Percentiles rank a stretch among this genome's conserved stretches.
These are phyloP conservation scores for Stachybotrys chlorohalonatus DNA, from an alignment of 2,329 filamentous ascomycete species.

Conservation along the genomic window DNA sequence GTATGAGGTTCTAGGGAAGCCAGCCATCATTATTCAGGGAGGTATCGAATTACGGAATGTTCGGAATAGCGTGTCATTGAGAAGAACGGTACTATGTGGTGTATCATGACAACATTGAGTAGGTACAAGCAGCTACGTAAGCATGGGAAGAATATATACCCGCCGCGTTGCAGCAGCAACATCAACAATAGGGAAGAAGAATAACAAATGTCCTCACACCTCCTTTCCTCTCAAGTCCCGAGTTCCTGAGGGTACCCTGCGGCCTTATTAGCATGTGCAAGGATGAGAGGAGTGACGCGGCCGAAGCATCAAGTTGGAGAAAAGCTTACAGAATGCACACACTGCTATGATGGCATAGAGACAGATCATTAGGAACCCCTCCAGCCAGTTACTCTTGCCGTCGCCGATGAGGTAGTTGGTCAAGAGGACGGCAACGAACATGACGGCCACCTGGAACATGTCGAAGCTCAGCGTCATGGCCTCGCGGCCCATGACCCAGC, in stretches of 20 bases:
- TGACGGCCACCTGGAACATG: slow-evolving; percentile 76
- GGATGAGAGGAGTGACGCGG: not conserved
- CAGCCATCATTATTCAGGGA: too few species aligned
- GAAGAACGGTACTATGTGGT: too few species aligned
- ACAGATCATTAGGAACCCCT: slow-evolving; percentile 67
- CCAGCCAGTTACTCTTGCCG: slow-evolving; percentile 74
- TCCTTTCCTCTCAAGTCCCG: not conserved
- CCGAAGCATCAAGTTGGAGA: not conserved
- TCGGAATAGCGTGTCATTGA: too few species aligned
- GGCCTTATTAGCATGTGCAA: not conserved
- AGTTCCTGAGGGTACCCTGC: not conserved
- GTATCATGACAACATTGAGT: too few species aligned
- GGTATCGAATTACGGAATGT: too few species aligned
- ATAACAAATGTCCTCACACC: too few species aligned
- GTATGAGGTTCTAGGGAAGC: too few species aligned
- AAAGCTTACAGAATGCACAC: slow-evolving; percentile 50
- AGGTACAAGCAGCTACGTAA: too few species aligned
- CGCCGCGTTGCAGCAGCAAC: too few species aligned
- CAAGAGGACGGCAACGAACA: slow-evolving; percentile 79
- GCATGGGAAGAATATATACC: too few species aligned
- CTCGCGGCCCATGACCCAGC: slow-evolving; percentile 64
- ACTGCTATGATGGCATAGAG: slow-evolving; percentile 73
- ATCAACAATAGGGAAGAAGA: too few species aligned
- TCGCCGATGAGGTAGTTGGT: slow-evolving; percentile 82
- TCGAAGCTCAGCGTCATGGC: slow-evolving; percentile 80